Conservation (phyloP, 768 basidiomycete genomes). For the Panaeolus cyanescens region DNA sequence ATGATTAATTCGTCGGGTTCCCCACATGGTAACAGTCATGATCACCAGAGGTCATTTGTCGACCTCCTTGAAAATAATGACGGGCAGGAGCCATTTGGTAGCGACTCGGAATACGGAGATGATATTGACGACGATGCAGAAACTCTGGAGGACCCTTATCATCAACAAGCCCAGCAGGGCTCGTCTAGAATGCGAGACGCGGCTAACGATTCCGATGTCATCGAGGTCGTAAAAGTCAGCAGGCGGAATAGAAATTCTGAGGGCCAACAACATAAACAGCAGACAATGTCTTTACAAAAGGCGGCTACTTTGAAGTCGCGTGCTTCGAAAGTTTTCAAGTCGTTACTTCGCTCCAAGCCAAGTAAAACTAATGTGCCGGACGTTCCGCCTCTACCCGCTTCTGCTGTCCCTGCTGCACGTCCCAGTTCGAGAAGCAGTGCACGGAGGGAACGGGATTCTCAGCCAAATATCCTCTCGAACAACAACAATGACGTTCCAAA, state of each 20-base stretch:
- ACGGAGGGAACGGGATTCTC: slow-evolving; percentile 7
- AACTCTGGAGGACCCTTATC: slow-evolving; percentile 14
- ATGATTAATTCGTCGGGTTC: not conserved
- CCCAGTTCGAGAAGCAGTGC: slow-evolving; percentile 6
- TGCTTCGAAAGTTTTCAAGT: slow-evolving; percentile 38
- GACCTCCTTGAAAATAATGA: slow-evolving; percentile 30
- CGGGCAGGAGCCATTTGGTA: slow-evolving; percentile 24
- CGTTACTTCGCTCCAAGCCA: slow-evolving; percentile 18
- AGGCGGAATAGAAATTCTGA: slow-evolving; percentile 27
- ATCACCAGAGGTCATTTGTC: slow-evolving; percentile 21
- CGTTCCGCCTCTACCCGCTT: slow-evolving; percentile 12
- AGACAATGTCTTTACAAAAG: not conserved
- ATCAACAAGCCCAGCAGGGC: slow-evolving; percentile 11
- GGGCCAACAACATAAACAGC: slow-evolving; percentile 16
- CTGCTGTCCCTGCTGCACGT: slow-evolving; percentile 17
- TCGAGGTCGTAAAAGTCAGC: slow-evolving; percentile 62
- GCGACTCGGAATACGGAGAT: slow-evolving; percentile 23
- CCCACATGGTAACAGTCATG: not conserved
- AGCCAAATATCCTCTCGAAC: not conserved
- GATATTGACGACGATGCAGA: slow-evolving; percentile 21
- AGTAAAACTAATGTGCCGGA: slow-evolving; percentile 42
- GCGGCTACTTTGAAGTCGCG: slow-evolving; percentile 45
- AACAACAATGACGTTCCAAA: slow-evolving; percentile 8
- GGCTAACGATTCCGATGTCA: slow-evolving; percentile 54
- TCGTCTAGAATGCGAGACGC: slow-evolving; percentile 17